Evolutionary conservation across 441 rosid species (phyloP).

Genomic region (Pelargonium hybrid): DNA sequence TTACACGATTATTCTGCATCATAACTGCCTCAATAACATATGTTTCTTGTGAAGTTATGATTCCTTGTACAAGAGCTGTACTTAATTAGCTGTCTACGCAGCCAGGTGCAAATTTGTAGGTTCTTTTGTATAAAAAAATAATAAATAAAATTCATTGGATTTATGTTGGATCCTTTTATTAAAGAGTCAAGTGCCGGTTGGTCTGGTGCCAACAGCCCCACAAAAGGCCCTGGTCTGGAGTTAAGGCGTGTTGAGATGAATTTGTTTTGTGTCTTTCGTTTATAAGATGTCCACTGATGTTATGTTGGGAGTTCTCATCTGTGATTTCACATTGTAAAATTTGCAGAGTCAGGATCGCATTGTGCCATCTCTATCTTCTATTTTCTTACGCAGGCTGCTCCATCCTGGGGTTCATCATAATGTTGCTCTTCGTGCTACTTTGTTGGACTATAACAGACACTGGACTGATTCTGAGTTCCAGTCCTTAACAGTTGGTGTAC

Average conservation of each 20-base stretch:
- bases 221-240: neutral
- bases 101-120: neutral
- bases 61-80: neutral
- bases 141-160: too few relatives aligned
- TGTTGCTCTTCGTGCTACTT: conserved; percentile 49
- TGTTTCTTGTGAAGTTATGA: neutral
- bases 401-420: conserved; percentile 71
- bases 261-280: neutral
- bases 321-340: neutral
- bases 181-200: conserved; percentile 1
- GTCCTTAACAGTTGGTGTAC: conserved; percentile 67
- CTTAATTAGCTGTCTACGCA: neutral
- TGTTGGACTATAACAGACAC: conserved; percentile 67
- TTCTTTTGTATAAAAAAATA: too few relatives aligned
- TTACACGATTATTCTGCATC: neutral
- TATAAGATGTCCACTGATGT: conserved; percentile 3
- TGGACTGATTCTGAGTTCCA: conserved; percentile 84
- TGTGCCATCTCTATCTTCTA: conserved; percentile 64
- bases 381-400: conserved; percentile 74
- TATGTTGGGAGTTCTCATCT: conserved; percentile 5
- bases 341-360: conserved; percentile 53
- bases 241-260: neutral
- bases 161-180: neutral
- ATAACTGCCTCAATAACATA: neutral
- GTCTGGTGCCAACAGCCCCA: neutral